Evolutionary conservation across 176 grass and related monocot genomes (phyloP).

Genomic region (Coix lacrymajobi): DNA sequence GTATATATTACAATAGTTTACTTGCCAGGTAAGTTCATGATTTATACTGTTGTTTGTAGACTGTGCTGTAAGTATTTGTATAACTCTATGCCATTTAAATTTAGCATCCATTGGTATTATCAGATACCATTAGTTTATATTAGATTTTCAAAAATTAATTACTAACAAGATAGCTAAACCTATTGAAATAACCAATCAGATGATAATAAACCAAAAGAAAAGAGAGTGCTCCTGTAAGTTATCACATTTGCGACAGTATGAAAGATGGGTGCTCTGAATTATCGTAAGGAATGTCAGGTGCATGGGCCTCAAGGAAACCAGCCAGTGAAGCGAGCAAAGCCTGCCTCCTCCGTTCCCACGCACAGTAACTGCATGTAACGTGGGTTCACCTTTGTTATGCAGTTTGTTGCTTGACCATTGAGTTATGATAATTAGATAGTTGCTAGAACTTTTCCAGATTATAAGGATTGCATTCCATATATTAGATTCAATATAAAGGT

Average conservation of each 20-base stretch:
- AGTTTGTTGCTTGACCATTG: background rate
- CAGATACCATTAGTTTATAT: background rate
- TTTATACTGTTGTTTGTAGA: slow-evolving; percentile 3
- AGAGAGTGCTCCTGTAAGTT: background rate
- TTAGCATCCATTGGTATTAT: background rate
- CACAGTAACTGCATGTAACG: background rate
- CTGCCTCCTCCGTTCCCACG: background rate
- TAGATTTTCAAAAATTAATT: background rate
- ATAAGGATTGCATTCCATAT: background rate
- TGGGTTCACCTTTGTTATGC: background rate
- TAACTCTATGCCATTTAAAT: background rate
- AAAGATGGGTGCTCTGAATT: background rate
- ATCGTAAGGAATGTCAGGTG: background rate
- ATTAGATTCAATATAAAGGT: background rate
- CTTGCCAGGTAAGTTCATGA: slow-evolving; percentile 30
- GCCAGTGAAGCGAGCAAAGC: background rate
- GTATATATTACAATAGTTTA: slow-evolving; percentile 41
- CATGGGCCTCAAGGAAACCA: background rate
- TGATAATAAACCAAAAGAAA: background rate
- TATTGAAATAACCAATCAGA: background rate
- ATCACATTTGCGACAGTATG: background rate
- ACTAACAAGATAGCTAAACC: background rate
- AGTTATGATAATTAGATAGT: background rate
- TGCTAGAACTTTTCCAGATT: background rate
- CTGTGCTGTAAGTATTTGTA: background rate